A percentile compares a stretch with the other conserved stretches of the same genome.
phyloP scores from a whole-genome alignment of 768 basidiomycete species.

The Serendipita vermifera region DNA sequence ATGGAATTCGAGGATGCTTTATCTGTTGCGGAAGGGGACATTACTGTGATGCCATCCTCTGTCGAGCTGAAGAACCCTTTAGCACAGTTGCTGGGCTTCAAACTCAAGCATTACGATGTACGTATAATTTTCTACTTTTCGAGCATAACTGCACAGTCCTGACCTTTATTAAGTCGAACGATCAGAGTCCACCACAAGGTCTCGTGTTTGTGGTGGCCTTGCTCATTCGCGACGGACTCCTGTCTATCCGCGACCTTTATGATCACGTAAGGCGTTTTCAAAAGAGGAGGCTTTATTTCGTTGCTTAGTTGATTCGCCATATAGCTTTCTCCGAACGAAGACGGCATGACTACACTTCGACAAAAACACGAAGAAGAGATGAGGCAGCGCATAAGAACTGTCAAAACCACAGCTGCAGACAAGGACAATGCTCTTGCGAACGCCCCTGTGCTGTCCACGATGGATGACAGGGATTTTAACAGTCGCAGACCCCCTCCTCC shows the following conservation, averaged over 20 bases:
- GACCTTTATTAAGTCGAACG: slow-evolving; percentile 13
- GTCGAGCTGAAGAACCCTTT: slow-evolving; percentile 8
- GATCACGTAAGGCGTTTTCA: slow-evolving; percentile 51
- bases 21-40: slow-evolving; percentile 17
- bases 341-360: slow-evolving; percentile 54
- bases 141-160: background rate
- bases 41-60: background rate
- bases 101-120: slow-evolving; percentile 85
- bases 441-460: background rate
- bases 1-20: slow-evolving; percentile 7
- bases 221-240: slow-evolving; percentile 78
- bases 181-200: slow-evolving; percentile 51
- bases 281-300: background rate
- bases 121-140: slow-evolving; percentile 15
- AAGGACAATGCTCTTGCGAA: slow-evolving; percentile 67
- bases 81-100: slow-evolving; percentile 95
- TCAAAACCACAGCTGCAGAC: slow-evolving; percentile 64
- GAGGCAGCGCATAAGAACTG: slow-evolving; percentile 48
- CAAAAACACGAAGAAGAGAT: slow-evolving; percentile 54
- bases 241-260: slow-evolving; percentile 78
- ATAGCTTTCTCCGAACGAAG: slow-evolving; percentile 63
- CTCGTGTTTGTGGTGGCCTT: slow-evolving; percentile 76
- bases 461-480: background rate
- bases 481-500: background rate
- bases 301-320: slow-evolving; percentile 11